A percentile compares a stretch with the other conserved stretches of the same genome.
These are phyloP conservation scores for Atractiella rhizophila DNA, from an alignment of 768 basidiomycete genomes.

Conservation along the genomic window DNA sequence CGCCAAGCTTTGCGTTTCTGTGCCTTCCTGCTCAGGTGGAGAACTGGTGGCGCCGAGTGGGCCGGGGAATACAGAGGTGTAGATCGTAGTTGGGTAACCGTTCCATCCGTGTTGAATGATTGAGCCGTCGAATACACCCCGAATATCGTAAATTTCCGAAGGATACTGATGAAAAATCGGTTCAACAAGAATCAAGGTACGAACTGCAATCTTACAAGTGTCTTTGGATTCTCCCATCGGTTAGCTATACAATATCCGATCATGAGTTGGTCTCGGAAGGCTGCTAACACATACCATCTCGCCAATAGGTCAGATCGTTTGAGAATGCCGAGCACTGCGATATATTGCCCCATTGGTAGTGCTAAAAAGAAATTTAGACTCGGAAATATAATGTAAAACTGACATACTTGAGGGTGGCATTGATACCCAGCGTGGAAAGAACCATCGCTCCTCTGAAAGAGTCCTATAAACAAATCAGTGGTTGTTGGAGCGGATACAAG, in stretches of 20 bases:
- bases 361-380: not conserved
- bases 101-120: conserved; percentile 11
- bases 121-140: conserved; percentile 13
- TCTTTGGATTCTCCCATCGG: conserved; percentile 6
- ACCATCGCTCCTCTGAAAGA: conserved; percentile 11
- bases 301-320: conserved; percentile 4
- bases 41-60: conserved; percentile 12
- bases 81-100: conserved; percentile 11
- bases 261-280: too few species aligned
- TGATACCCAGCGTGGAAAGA: conserved; percentile 13
- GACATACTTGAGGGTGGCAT: conserved; percentile 8
- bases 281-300: too few species aligned
- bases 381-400: too few species aligned
- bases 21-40: conserved; percentile 6
- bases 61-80: conserved; percentile 8
- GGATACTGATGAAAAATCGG: conserved; percentile 5
- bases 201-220: conserved; percentile 1
- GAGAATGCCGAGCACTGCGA: conserved; percentile 4
- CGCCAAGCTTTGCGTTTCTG: conserved; percentile 11
- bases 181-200: not conserved
- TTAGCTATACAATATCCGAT: too few species aligned
- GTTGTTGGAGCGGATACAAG: too few species aligned
- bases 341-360: conserved; percentile 11
- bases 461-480: too few species aligned
- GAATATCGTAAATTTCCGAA: conserved; percentile 14